Base-by-base conservation (phyloP, 495 filamentous ascomycete genomes). In the Stereocaulon alpinum region DNA sequence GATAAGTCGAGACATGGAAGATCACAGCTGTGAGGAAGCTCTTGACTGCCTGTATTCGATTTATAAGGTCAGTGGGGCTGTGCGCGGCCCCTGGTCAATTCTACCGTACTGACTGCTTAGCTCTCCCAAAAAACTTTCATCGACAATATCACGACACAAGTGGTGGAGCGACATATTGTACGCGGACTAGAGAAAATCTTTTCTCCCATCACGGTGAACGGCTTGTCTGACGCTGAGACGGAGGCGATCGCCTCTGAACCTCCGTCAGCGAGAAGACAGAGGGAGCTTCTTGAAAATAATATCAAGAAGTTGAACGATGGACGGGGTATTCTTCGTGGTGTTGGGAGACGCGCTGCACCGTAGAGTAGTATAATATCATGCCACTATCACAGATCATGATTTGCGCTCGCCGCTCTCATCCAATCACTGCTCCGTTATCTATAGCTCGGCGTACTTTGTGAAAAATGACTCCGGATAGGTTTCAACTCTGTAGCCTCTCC, bases 131-230 rank as follows among this genome's bases (percentile, higher is more conserved):
- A 69, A 54, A 68, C 60, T 5, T 72, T 71, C 56, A 53, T 71
- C 32, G 64, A 67, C 40, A 72, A 72, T 52, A 48, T 71, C 15
- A 70, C 69, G 2, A 69, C 61, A 2, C 70, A 72, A 59, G 68
- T 72, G 32, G 60, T 71, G 27, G 68, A 71, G 56, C 70, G 70
- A 22, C 70, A 72, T 50, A 66, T 72, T 51, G 59, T 72, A n/a
- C 57, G 59, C 4, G 64, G 59, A 14, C 58, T 72, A n/a, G 63
- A 69, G 37, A 61, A 60, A 4, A 69, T 71, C 22, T 67, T 72
- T 37, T 67, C 60, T 24, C 73, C 78, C 1, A 60, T 72, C 6
- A 64, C 68, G 0, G 71, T 82, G 42, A 67, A 55, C 41, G 48
- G 20, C 3, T 54, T 67, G 43, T 27, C 51, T 17, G 61, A 66